phyloP scores from a whole-genome alignment of 257 asterid species.

The Ilex aquifolium region DNA sequence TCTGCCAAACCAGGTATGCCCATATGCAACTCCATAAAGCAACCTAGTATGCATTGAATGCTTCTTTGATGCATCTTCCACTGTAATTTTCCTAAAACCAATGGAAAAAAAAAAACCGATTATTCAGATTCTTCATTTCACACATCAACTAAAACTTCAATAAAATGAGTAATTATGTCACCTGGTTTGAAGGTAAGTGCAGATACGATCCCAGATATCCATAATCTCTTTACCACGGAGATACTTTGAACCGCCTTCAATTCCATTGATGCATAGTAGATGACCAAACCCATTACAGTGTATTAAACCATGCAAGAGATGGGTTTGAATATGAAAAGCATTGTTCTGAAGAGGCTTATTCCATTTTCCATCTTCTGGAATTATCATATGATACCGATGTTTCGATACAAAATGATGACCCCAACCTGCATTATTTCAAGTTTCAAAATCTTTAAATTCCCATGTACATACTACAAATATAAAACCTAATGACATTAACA shows the following conservation, averaged over 20 bases:
- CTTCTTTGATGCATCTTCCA: conserved; percentile 29
- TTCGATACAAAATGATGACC: conserved; percentile 79
- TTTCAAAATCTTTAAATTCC: no score
- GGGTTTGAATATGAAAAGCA: conserved; percentile 50
- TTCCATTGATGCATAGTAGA: conserved; percentile 33
- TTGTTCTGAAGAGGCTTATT: conserved; percentile 45
- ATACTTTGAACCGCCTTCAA: no score
- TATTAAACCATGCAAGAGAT: conserved; percentile 75
- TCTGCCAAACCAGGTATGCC: conserved; percentile 47
- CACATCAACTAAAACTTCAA: no score
- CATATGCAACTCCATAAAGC: conserved; percentile 46
- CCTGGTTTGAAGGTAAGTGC: no score
- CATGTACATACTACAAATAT: no score
- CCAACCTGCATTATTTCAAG: conserved; percentile 52
- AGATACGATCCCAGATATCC: no score
- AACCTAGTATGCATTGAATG: conserved; percentile 41
- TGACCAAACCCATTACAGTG: conserved; percentile 89
- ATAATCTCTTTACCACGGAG: no score
- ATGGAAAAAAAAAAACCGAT: no score
- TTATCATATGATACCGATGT: conserved; percentile 76
- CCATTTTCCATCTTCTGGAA: conserved; percentile 71
- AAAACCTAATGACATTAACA: no score
- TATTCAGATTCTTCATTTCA: no score
- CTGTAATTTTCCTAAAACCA: conserved; percentile 52
- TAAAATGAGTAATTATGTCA: no score